These are phyloP conservation scores for Aspergillus clavatus DNA, from an alignment of 2,329 filamentous ascomycete species.

Conservation along the genomic window DNA sequence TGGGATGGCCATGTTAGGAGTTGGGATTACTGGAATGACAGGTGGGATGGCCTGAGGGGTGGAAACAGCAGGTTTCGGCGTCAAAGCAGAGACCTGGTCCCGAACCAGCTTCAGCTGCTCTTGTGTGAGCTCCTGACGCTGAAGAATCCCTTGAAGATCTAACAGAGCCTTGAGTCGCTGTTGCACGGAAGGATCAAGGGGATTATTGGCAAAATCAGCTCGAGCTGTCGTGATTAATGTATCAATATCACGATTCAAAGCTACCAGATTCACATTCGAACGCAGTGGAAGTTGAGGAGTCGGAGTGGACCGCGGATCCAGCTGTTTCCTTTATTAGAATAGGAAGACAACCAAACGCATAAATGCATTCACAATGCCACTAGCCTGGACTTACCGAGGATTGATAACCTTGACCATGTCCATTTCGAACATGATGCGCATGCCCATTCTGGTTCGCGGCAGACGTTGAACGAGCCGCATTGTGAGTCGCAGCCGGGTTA, in stretches of 20 bases:
- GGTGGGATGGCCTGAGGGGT: conserved; percentile 13
- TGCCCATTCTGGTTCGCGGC: conserved; percentile 18
- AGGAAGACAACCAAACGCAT: no score
- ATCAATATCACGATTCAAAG: conserved; percentile 77
- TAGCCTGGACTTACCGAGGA: conserved; percentile 14
- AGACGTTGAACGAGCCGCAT: conserved; percentile 39
- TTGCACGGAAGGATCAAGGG: conserved; percentile 69
- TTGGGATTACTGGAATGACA: conserved; percentile 22
- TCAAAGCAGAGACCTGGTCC: conserved; percentile 75
- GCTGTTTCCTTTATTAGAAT: no score
- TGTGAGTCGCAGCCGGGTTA: conserved; percentile 67
- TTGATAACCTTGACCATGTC: conserved; percentile 24
- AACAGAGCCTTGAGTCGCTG: conserved; percentile 77
- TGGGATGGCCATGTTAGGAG: conserved; percentile 43
- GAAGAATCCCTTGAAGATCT: conserved; percentile 76
- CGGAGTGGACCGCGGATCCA: conserved; percentile 19
- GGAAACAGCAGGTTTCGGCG: conserved; percentile 35
- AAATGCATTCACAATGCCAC: no score
- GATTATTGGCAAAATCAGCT: conserved; percentile 68
- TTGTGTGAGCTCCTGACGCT: conserved; percentile 69
- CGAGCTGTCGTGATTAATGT: conserved; percentile 69
- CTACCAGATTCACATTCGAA: conserved; percentile 55
- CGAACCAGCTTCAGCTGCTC: conserved; percentile 81
- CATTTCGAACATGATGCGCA: conserved; percentile 27
- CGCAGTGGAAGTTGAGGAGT: conserved; percentile 32